Percentiles rank a stretch among this genome's conserved stretches.
These are phyloP conservation scores for Comarum palustre DNA, from an alignment of 306 rosid species.

Conservation along the genomic window DNA sequence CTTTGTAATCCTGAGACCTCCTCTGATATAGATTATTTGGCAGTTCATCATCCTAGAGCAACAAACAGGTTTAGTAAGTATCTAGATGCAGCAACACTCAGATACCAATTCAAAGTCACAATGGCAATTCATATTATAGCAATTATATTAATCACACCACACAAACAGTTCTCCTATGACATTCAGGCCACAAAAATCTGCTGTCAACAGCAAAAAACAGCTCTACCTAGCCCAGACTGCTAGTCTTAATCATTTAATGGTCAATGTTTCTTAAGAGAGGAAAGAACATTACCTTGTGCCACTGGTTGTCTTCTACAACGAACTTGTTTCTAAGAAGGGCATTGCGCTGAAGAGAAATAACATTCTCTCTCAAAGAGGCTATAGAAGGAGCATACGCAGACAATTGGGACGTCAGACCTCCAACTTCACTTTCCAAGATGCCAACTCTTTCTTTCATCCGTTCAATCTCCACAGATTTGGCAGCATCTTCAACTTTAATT, in stretches of 20 bases:
- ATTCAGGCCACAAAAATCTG: neutral
- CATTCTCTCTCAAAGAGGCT: conserved; percentile 70
- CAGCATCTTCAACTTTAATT: conserved; percentile 60
- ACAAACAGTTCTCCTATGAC: neutral
- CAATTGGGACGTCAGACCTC: conserved; percentile 57
- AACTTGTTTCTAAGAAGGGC: conserved; percentile 43
- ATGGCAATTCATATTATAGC: neutral
- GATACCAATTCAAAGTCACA: neutral
- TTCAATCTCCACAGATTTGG: conserved; percentile 56
- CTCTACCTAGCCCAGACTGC: neutral
- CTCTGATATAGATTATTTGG: conserved; percentile 34
- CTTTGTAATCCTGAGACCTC: conserved; percentile 31
- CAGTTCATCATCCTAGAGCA: conserved; percentile 45
- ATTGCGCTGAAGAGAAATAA: conserved; percentile 65
- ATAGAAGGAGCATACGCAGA: conserved; percentile 70
- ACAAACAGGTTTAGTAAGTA: conserved; percentile 28
- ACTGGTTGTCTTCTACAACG: conserved; percentile 24
- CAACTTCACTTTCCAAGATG: conserved; percentile 66
- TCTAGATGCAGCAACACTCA: conserved; percentile 9
- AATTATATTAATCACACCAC: neutral
- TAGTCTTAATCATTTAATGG: neutral
- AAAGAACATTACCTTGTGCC: conserved; percentile 47
- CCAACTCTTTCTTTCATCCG: conserved; percentile 48
- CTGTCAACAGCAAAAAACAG: neutral
- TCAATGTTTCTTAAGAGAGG: conserved; percentile 1